A percentile compares a stretch with the other conserved stretches of the same genome.
These are phyloP conservation scores for Abelmoschus esculentus DNA, from an alignment of 345 rosid species.

Conservation along the genomic window DNA sequence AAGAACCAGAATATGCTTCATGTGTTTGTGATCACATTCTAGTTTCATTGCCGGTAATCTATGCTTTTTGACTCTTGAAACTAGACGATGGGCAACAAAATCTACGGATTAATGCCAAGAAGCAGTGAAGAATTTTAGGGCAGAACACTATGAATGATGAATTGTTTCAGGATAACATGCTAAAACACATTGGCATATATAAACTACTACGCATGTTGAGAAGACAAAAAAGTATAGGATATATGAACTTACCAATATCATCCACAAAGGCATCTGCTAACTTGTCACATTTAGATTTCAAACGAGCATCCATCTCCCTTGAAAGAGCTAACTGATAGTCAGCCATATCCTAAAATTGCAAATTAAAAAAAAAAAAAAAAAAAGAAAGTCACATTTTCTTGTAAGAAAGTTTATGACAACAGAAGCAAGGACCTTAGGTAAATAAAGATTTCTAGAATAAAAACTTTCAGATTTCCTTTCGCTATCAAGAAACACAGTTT, in stretches of 20 bases:
- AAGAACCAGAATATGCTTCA: neutral
- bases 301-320: constrained; percentile 69
- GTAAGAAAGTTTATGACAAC: constrained; percentile 1
- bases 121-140: neutral
- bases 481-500: neutral
- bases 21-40: neutral
- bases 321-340: constrained; percentile 80
- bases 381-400: neutral
- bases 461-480: neutral
- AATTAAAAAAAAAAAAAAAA: neutral
- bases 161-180: neutral
- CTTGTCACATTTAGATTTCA: constrained; percentile 83
- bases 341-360: constrained; percentile 58
- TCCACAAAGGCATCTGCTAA: constrained; percentile 81
- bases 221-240: neutral
- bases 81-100: neutral
- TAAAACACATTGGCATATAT: neutral
- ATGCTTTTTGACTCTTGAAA: neutral
- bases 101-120: neutral
- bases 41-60: neutral
- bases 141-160: neutral
- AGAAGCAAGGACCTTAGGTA: neutral
- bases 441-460: neutral
- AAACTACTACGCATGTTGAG: constrained; percentile 3
- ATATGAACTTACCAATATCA: constrained; percentile 58